Conservation (phyloP, 176 grass and related monocot genomes). For the Microstegium vimineum region DNA sequence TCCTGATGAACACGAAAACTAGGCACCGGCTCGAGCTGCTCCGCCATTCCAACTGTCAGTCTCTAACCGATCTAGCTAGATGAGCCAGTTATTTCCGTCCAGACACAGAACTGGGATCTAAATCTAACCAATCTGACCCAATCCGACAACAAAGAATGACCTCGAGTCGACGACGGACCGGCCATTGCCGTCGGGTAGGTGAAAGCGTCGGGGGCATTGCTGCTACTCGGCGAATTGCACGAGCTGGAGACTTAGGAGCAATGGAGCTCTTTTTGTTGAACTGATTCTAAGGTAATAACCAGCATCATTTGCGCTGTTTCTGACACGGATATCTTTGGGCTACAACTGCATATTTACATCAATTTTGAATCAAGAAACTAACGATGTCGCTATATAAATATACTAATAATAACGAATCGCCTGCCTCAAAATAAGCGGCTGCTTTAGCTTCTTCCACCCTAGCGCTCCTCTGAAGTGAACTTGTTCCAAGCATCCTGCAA, state of each 20-base stretch:
- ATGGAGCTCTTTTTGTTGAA: background rate
- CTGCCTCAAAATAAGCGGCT: conserved; percentile 9
- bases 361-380: conserved; percentile 42
- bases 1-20: background rate
- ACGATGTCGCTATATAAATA: conserved; percentile 24
- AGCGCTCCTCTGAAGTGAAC: conserved; percentile 75
- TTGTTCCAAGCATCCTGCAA: conserved; percentile 75
- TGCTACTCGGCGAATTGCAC: no score
- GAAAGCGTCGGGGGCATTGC: background rate
- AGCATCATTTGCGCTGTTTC: background rate
- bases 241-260: background rate
- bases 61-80: background rate
- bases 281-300: background rate
- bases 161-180: background rate
- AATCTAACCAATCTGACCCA: no score
- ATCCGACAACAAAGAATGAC: background rate
- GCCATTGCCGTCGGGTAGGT: background rate
- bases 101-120: background rate
- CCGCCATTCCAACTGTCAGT: background rate
- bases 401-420: conserved; percentile 22
- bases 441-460: background rate
- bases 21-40: no score
- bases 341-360: conserved; percentile 47
- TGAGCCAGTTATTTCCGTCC: background rate
- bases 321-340: conserved; percentile 12